Percentiles rank a stretch among this genome's conserved stretches.
Conservation (phyloP, 164 flowering plant genomes). For the Buxus sempervirens region DNA sequence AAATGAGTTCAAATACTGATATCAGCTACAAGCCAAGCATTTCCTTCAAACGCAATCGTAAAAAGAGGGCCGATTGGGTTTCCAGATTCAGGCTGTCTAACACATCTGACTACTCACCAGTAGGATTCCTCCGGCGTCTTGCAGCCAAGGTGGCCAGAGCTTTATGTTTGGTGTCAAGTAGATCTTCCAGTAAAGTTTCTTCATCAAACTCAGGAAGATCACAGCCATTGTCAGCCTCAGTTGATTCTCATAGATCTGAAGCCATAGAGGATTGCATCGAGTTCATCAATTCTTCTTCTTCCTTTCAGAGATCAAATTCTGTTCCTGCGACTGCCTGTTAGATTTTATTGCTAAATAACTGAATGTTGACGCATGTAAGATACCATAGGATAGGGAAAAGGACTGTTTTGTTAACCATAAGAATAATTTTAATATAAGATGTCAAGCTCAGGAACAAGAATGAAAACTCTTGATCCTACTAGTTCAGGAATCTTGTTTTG, state of each 20-base stretch:
- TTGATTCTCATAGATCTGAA: conserved; percentile 51
- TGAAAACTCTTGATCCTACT: no score
- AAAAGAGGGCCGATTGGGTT: conserved; percentile 22
- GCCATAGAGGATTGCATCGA: conserved; percentile 72
- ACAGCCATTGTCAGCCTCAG: conserved; percentile 30
- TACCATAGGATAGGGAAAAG: no score
- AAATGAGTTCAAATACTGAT: conserved; percentile 39
- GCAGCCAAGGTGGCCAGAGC: conserved; percentile 38
- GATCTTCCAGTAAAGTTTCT: conserved; percentile 29
- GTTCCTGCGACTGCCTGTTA: conserved; percentile 17
- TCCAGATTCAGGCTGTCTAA: conserved; percentile 29
- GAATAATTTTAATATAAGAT: no score
- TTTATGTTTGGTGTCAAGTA: conserved; percentile 31
- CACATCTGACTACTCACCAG: conserved; percentile 26
- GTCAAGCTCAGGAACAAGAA: no score
- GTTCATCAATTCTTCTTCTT: conserved; percentile 60
- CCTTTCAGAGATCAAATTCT: conserved; percentile 41
- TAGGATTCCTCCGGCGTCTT: conserved; percentile 31
- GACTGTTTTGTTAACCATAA: no score
- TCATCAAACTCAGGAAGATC: conserved; percentile 34
- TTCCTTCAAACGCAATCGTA: conserved; percentile 21
- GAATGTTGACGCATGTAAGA: conserved; percentile 2
- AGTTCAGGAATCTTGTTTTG: no score
- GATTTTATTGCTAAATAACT: neutral
- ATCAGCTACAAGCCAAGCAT: conserved; percentile 23